These are phyloP conservation scores for Suhomyces vadensis DNA, from an alignment of 805 yeast species.

Conservation along the genomic window DNA sequence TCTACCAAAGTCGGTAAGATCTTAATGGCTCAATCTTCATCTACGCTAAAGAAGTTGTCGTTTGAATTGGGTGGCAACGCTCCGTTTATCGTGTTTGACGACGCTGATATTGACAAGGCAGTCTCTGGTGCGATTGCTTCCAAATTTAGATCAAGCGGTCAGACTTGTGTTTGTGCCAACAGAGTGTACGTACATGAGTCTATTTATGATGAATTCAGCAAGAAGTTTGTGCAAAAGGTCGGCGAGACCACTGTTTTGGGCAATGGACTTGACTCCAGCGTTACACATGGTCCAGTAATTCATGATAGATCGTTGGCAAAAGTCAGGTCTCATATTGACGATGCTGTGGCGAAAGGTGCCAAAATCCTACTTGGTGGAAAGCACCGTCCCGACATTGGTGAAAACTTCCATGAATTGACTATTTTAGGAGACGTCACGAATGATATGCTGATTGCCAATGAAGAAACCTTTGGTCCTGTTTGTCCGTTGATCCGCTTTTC, in stretches of 20 bases:
- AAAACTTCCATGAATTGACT: slow-evolving; percentile 67
- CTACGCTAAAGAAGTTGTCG: slow-evolving; percentile 67
- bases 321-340: slow-evolving; percentile 61
- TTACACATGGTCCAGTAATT: slow-evolving; percentile 77
- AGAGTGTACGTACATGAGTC: slow-evolving; percentile 64
- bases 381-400: slow-evolving; percentile 55
- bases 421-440: slow-evolving; percentile 59
- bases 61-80: slow-evolving; percentile 83
- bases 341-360: slow-evolving; percentile 71
- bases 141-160: slow-evolving; percentile 77
- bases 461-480: slow-evolving; percentile 82
- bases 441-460: slow-evolving; percentile 57
- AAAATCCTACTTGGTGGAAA: slow-evolving; percentile 61
- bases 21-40: slow-evolving; percentile 59
- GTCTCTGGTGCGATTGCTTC: slow-evolving; percentile 64
- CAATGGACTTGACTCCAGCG: slow-evolving; percentile 55
- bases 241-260: slow-evolving; percentile 52
- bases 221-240: slow-evolving; percentile 45
- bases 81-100: slow-evolving; percentile 73
- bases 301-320: slow-evolving; percentile 62
- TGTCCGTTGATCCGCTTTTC: slow-evolving; percentile 68
- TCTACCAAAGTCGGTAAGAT: slow-evolving; percentile 73
- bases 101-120: slow-evolving; percentile 67
- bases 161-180: slow-evolving; percentile 81
- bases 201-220: slow-evolving; percentile 62